Conservation (phyloP, 176 grass and related monocot genomes). For the Guadua angustifolia region DNA sequence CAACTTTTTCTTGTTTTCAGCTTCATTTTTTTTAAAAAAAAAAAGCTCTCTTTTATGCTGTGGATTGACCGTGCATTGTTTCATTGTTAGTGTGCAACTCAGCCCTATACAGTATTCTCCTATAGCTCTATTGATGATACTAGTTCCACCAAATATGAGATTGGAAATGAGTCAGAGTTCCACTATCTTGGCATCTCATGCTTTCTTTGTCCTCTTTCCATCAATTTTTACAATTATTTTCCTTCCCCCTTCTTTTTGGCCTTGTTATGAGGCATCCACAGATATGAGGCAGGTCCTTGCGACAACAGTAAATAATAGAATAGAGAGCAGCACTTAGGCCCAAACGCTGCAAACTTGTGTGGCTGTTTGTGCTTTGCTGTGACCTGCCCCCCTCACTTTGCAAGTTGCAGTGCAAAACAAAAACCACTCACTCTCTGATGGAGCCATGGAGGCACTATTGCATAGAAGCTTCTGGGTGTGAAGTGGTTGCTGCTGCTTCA, state of each 20-base stretch:
- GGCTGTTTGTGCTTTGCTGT: constrained; percentile 59
- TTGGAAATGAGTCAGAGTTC: constrained; percentile 61
- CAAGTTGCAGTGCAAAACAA: constrained; percentile 47
- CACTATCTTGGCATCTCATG: constrained; percentile 69
- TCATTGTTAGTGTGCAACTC: constrained; percentile 34
- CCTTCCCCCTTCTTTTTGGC: constrained; percentile 25
- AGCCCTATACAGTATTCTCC: constrained; percentile 29
- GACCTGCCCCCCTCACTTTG: constrained; percentile 32
- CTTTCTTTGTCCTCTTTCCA: constrained; percentile 36
- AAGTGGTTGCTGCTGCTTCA: constrained; percentile 39
- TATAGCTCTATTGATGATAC: constrained; percentile 43
- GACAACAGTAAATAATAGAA: constrained; percentile 34
- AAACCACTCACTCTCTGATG: constrained; percentile 36
- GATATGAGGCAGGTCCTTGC: constrained; percentile 45
- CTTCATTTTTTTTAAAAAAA: neutral
- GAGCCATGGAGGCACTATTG: constrained; percentile 27
- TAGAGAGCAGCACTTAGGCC: constrained; percentile 20
- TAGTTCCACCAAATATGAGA: constrained; percentile 47
- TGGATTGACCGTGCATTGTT: constrained; percentile 37
- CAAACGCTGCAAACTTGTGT: constrained; percentile 33
- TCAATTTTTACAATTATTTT: constrained; percentile 42
- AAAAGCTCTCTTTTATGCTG: neutral
- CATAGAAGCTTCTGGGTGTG: constrained; percentile 45
- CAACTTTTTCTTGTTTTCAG: constrained; percentile 29
- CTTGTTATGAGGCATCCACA: constrained; percentile 48